phyloP scores from a whole-genome alignment of 371 early-diverging fungal species.

The Mucor velutinosus region DNA sequence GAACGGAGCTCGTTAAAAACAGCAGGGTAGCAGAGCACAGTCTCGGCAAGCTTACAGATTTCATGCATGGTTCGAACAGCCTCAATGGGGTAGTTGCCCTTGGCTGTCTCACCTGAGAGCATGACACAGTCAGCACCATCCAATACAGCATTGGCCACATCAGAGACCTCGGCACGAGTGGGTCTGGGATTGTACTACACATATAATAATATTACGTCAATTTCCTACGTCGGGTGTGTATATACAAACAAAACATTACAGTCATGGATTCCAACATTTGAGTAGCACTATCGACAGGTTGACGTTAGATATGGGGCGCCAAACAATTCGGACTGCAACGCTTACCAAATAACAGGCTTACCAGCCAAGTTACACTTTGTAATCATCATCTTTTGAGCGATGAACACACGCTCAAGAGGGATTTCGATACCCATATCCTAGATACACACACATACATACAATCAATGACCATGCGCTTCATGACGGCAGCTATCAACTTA shows the following conservation, averaged over 20 bases:
- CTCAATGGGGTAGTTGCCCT: slow-evolving; percentile 83
- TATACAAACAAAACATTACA: slow-evolving; percentile 34
- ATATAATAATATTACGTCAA: slow-evolving; percentile 11
- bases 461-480: not conserved
- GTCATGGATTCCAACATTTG: slow-evolving; percentile 99
- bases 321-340: too few species aligned
- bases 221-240: not conserved
- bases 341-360: slow-evolving; percentile 93
- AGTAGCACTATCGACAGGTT: slow-evolving; percentile 69
- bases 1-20: slow-evolving; percentile 81
- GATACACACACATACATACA: not conserved
- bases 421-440: slow-evolving; percentile 97
- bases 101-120: slow-evolving; percentile 99
- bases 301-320: not conserved
- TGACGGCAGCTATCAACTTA: slow-evolving; percentile 13
- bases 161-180: slow-evolving; percentile 98
- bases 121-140: slow-evolving; percentile 99
- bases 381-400: slow-evolving; percentile 98
- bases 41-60: slow-evolving; percentile 76
- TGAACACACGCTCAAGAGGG: slow-evolving; percentile 88
- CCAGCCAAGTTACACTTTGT: slow-evolving; percentile 91
- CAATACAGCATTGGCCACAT: slow-evolving; percentile 97
- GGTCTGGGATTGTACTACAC: slow-evolving; percentile 86
- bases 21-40: slow-evolving; percentile 76
- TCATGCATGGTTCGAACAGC: slow-evolving; percentile 79